A percentile compares a stretch with the other conserved stretches of the same genome.
Evolutionary conservation across 2,329 filamentous ascomycete species (phyloP).

Genomic region (Xylaria sp.): DNA sequence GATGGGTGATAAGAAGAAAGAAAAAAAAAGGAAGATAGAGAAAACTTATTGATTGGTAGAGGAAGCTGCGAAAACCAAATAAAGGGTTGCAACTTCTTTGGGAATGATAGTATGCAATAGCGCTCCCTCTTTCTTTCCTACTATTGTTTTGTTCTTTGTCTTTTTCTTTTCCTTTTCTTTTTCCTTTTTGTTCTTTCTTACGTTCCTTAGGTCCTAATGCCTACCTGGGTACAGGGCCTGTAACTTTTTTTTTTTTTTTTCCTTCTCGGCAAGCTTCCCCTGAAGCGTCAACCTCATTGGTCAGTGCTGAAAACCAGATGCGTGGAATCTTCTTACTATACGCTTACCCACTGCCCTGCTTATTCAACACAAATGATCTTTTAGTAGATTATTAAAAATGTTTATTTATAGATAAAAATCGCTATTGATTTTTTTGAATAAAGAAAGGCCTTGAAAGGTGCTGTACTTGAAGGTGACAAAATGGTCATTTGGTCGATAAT

Average conservation of each 20-base stretch:
- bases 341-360: background rate
- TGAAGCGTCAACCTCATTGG: background rate
- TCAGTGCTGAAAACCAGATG: background rate
- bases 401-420: background rate
- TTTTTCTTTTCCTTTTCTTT: slow-evolving; percentile 5
- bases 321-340: background rate
- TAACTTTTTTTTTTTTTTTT: slow-evolving; percentile 10
- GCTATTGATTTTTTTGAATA: background rate
- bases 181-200: slow-evolving; percentile 13
- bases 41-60: slow-evolving; percentile 19
- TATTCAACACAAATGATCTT: background rate
- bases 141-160: slow-evolving; percentile 4
- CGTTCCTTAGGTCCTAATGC: background rate
- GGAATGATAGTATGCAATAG: background rate
- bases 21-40: slow-evolving; percentile 8
- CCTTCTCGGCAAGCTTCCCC: background rate
- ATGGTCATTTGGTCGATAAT: background rate
- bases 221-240: background rate
- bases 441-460: background rate
- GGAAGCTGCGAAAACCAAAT: slow-evolving; percentile 11
- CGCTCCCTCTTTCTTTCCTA: slow-evolving; percentile 15
- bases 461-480: background rate
- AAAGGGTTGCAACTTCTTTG: slow-evolving; percentile 16
- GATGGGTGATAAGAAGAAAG: slow-evolving; percentile 8
- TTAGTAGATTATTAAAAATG: no score